phyloP scores from a whole-genome alignment of 495 filamentous ascomycete species.

The Polyplosphaeria fusca region DNA sequence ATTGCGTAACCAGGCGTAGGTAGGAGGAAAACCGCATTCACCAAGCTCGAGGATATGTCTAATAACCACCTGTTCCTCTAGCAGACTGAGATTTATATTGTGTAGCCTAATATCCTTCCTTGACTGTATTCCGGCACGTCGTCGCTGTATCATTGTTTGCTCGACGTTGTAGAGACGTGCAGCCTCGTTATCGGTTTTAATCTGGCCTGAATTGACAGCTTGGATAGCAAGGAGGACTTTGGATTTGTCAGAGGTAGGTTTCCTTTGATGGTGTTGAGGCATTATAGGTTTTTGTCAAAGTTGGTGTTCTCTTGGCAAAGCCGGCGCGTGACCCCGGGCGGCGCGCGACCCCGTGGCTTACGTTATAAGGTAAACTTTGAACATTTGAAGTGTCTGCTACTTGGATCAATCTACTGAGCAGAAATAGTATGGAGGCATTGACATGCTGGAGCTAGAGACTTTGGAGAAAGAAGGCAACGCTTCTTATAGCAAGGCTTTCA shows the following conservation, averaged over 20 bases:
- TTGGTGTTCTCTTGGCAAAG: too few relatives aligned
- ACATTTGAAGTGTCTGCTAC: too few relatives aligned
- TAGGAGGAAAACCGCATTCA: constrained; percentile 16
- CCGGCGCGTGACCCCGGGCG: too few relatives aligned
- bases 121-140: constrained; percentile 12
- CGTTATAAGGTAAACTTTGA: too few relatives aligned
- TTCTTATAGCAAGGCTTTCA: too few relatives aligned
- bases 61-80: constrained; percentile 25
- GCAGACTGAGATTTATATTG: constrained; percentile 17
- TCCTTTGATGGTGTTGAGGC: too few relatives aligned
- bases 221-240: constrained; percentile 25
- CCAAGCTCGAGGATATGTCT: constrained; percentile 26
- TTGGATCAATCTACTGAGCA: too few relatives aligned
- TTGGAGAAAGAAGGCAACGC: too few relatives aligned
- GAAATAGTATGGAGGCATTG: too few relatives aligned
- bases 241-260: constrained; percentile 9
- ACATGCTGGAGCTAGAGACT: too few relatives aligned
- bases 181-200: constrained; percentile 7
- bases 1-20: constrained; percentile 6
- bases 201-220: constrained; percentile 13
- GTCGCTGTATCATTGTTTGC: constrained; percentile 5
- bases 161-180: constrained; percentile 10
- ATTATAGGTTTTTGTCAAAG: constrained; percentile 15
- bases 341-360: too few relatives aligned
- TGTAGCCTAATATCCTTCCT: constrained; percentile 4